A percentile compares a stretch with the other conserved stretches of the same genome.
phyloP scores from a whole-genome alignment of 2,329 filamentous ascomycete genomes.

The Ophiostoma ulmi region DNA sequence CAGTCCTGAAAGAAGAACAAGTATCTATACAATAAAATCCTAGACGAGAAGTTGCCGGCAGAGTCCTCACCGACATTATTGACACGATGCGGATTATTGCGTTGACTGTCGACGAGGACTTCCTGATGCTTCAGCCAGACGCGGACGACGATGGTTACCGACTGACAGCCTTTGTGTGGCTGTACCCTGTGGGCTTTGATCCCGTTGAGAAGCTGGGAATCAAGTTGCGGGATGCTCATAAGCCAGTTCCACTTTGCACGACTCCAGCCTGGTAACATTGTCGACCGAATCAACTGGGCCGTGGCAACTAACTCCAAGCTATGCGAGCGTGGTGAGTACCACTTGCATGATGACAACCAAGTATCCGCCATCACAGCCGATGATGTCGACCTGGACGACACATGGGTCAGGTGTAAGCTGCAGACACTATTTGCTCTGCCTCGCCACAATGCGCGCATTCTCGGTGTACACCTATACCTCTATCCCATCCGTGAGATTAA shows the following conservation, averaged over 20 bases:
- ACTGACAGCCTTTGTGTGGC: constrained; percentile 24
- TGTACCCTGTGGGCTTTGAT: constrained; percentile 26
- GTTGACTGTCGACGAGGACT: constrained; percentile 25
- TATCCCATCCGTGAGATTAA: constrained; percentile 26
- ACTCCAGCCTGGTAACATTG: constrained; percentile 21
- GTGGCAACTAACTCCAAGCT: constrained; percentile 23
- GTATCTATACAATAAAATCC: not conserved
- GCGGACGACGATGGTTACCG: constrained; percentile 22
- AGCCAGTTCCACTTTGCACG: constrained; percentile 24
- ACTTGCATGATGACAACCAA: constrained; percentile 22
- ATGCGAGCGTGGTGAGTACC: constrained; percentile 26
- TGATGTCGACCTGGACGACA: constrained; percentile 22
- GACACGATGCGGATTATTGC: constrained; percentile 19
- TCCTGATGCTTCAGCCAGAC: constrained; percentile 25
- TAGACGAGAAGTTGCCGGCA: not conserved
- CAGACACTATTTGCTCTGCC: constrained; percentile 24
- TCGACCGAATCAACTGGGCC: constrained; percentile 26
- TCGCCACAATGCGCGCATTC: constrained; percentile 17
- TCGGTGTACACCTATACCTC: constrained; percentile 24
- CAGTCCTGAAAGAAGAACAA: not conserved
- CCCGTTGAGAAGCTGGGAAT: constrained; percentile 25
- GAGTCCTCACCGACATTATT: constrained; percentile 17
- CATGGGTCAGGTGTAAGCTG: constrained; percentile 25
- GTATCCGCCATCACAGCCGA: not conserved
- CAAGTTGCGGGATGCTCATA: constrained; percentile 22